These are phyloP conservation scores for Chimonanthus praecox DNA, from an alignment of 164 flowering plant genomes.

Conservation along the genomic window DNA sequence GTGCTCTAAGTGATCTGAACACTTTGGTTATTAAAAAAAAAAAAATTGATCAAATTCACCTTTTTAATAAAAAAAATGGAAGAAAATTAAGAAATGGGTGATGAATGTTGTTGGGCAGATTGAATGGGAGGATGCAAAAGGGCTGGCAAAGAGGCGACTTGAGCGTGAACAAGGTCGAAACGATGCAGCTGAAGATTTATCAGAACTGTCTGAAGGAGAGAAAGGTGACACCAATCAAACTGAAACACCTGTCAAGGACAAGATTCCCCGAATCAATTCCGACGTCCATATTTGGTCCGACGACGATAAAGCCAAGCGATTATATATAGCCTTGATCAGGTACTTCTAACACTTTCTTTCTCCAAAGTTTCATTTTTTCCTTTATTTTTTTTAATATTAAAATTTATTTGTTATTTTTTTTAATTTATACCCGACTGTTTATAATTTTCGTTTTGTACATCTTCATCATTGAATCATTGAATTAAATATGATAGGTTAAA, in stretches of 20 bases:
- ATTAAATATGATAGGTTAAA: too few relatives aligned
- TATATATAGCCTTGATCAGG: constrained; percentile 79
- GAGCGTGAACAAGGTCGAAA: constrained; percentile 67
- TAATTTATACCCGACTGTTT: too few relatives aligned
- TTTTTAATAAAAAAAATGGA: too few relatives aligned
- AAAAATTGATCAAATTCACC: too few relatives aligned
- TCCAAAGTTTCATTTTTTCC: background rate
- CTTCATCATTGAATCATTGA: too few relatives aligned
- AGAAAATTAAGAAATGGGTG: background rate
- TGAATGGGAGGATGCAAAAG: constrained; percentile 59
- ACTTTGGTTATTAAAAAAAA: too few relatives aligned
- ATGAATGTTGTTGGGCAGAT: constrained; percentile 32
- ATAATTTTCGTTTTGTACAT: too few relatives aligned
- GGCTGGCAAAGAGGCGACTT: constrained; percentile 43
- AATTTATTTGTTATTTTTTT: too few relatives aligned
- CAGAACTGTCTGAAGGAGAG: constrained; percentile 80
- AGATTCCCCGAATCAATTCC: constrained; percentile 42
- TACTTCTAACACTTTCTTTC: constrained; percentile 7
- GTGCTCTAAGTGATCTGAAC: too few relatives aligned
- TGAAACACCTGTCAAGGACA: constrained; percentile 22
- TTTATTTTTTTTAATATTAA: too few relatives aligned
- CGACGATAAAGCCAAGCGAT: constrained; percentile 36
- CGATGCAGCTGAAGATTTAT: constrained; percentile 67
- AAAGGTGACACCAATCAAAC: constrained; percentile 31
- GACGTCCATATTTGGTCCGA: constrained; percentile 51